Evolutionary conservation across 129 eudicot genomes (phyloP).

Genomic region (Mikania micrantha): DNA sequence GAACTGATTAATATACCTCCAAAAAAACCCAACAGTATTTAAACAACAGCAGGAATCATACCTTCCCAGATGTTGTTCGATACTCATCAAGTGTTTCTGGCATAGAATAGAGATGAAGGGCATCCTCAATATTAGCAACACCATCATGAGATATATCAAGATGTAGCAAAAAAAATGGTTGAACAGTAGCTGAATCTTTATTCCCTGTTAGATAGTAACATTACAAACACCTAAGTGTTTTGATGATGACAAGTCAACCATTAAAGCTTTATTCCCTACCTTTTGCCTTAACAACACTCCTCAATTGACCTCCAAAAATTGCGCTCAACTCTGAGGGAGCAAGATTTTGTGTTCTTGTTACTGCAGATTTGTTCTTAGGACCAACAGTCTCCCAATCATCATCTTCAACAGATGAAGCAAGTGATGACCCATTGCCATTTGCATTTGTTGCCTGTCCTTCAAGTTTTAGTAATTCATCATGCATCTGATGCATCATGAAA

Average conservation of each 20-base stretch:
- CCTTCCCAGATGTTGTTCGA: slow-evolving; percentile 73
- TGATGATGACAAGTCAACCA: not conserved
- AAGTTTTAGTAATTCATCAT: slow-evolving; percentile 85
- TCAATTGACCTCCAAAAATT: slow-evolving; percentile 83
- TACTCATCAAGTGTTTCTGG: slow-evolving; percentile 91
- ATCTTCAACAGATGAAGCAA: slow-evolving; percentile 76
- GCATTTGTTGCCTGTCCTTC: slow-evolving; percentile 50
- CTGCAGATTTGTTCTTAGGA: slow-evolving; percentile 91
- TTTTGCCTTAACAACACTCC: slow-evolving; percentile 82
- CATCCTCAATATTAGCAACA: slow-evolving; percentile 74
- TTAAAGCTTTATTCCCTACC: slow-evolving; percentile 37
- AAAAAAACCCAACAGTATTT: no score
- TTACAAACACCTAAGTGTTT: not conserved
- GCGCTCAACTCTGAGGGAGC: slow-evolving; percentile 74
- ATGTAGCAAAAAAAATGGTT: slow-evolving; percentile 91
- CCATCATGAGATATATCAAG: slow-evolving; percentile 83
- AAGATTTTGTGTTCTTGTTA: slow-evolving; percentile 82
- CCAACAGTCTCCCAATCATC: slow-evolving; percentile 99
- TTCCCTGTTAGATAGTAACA: slow-evolving; percentile 40
- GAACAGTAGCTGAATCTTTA: slow-evolving; percentile 87
- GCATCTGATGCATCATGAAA: slow-evolving; percentile 85
- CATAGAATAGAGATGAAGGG: slow-evolving; percentile 71
- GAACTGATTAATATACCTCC: no score
- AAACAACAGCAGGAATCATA: slow-evolving; percentile 16
- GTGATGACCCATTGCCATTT: slow-evolving; percentile 43